Evolutionary conservation across 139 green algal genomes (phyloP), one percentile per base, ranked within the genome.

Genomic region (Chlorella sp.): DNA sequence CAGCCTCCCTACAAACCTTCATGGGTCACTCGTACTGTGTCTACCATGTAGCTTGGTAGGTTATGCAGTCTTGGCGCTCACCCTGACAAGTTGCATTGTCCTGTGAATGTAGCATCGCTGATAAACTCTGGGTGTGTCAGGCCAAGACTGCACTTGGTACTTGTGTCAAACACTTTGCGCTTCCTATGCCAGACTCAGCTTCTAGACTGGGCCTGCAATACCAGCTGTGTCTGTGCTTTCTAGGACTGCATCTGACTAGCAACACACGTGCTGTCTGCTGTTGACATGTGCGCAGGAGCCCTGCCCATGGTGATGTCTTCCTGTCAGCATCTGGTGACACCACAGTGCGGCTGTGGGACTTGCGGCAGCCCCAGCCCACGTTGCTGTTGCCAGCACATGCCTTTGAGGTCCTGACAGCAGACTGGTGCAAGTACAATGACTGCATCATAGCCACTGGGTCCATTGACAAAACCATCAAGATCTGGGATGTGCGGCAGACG

Each of bases 391-490:
- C 87, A 5, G 93, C 92, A 17, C 93, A 98, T 77, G 81, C 84
- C 0, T 84, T 80, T 74, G 84, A 89, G 76, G 80, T 95, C 22
- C 84, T 97, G 51, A 76, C 83, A 2, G 87, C 85, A 2, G 92
- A 97, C 76, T 97, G 92, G 92, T 95, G 90, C 90, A 97, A 96
- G 85, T 99, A 99, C 88, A 94, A 97, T 71, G 95, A 98, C 76
- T 96, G 88, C 84, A 62, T 96, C 2, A 81, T 96, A 1, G 92
- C 91, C 36, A 96, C 91, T 0, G 95, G 88, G 2, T 93, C 80
- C 3, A 92, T 98, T 32, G 95, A 99, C 84, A 97, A 97, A 83
- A 90, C 61, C 33, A 95, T 99, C 35, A 91, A 91, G 73, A 72
- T 93, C 5, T 96, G 89, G 91, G 93, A 97, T 76, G 82, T 97